Evolutionary conservation across 306 rosid species (phyloP), one percentile per base, ranked within the genome.

Genomic region (Sphenostylis stenocarpa): DNA sequence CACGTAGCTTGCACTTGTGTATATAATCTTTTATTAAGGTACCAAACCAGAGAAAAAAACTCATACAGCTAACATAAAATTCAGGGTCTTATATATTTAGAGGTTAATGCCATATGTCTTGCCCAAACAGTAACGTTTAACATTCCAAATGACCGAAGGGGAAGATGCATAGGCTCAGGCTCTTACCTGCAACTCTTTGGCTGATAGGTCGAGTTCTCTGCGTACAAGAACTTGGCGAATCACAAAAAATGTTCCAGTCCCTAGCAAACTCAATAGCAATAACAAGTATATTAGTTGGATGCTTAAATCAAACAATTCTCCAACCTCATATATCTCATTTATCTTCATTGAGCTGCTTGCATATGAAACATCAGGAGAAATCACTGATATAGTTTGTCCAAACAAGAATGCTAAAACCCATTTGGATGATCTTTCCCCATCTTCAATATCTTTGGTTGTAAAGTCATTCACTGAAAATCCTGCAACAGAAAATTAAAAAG

Each of bases 121-220:
- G 79, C 49, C 21, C 62, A 44, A 39, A n/a, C 62, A 71, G 65
- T 48, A 70, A 70, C 36, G 58, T 39, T 64, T 9, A 68, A 3
- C 60, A 36, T 39, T 61, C 10, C 26, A 69, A 52, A 78, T 71
- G 62, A 52, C 61, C 17, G n/a, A 72, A 41, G 45, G 75, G 58
- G 36, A 74, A 73, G 51, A 85, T 33, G 84, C 36, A 52, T 5
- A 76, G 57, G 65, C 16, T 76, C 76, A 76, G 57, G 65, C 16
- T 76, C 76, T 77, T 69, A 92, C 98, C 88, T 90, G 98, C 87
- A 94, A 84, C 81, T 92, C 98, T 82, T 94, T 94, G 74, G 98
- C 98, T 73, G 98, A 94, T 85, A 94, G 98, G 79, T 94, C 98
- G 38, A 94, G 98, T 83, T 90, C 98, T 77, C 97, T 89, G 38